Conservation (phyloP, 768 basidiomycete species). For the Boletus patriciae region DNA sequence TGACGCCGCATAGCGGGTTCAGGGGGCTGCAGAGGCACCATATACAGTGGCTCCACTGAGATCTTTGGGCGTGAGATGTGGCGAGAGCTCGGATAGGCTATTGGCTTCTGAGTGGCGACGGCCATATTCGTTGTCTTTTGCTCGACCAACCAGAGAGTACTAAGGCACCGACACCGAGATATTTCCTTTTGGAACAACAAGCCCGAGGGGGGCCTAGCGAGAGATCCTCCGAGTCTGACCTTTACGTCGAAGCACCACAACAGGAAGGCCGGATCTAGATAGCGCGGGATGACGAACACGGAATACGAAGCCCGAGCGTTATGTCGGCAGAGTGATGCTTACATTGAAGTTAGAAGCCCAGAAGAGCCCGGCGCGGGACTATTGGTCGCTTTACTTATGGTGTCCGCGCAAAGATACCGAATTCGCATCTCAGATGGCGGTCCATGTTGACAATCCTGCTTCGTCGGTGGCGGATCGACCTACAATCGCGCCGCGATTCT, state of each 20-base stretch:
- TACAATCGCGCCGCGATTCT: conserved; percentile 1
- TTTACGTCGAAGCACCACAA: neutral
- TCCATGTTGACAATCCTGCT: conserved; percentile 12
- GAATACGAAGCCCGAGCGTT: neutral
- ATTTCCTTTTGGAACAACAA: neutral
- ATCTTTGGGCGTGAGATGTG: neutral
- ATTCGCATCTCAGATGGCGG: neutral
- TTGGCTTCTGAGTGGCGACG: neutral
- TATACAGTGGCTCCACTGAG: neutral
- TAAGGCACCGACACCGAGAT: neutral
- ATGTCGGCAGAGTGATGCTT: neutral
- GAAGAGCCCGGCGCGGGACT: neutral
- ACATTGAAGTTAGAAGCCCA: neutral
- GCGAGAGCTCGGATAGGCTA: neutral
- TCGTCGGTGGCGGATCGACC: conserved; percentile 17
- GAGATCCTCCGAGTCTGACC: neutral
- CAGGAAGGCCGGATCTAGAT: neutral
- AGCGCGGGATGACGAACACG: neutral
- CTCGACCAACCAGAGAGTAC: neutral
- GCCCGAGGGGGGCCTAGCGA: neutral
- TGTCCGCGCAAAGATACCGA: conserved; percentile 1
- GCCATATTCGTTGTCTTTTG: neutral
- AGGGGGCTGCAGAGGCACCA: conserved; percentile 1
- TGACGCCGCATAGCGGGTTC: neutral
- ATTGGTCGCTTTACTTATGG: neutral